Percentiles rank a stretch among this genome's conserved stretches.
Conservation (phyloP, 2,329 filamentous ascomycete species). For the Hirsutella minnesotensis region DNA sequence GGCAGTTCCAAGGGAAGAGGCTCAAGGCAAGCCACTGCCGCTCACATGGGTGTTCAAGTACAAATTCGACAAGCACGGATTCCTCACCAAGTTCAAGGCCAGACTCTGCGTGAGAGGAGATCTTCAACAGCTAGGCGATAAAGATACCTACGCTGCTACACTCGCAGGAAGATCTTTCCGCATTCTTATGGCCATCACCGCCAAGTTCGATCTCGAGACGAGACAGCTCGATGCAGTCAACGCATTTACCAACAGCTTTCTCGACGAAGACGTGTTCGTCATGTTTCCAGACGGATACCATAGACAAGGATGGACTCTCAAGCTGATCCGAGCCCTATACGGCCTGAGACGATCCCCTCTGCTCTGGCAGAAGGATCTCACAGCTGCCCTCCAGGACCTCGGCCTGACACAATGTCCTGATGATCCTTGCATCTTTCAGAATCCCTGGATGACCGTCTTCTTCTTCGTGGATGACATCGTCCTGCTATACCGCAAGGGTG, state of each 20-base stretch:
- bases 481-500: too few species aligned
- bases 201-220: constrained; percentile 3
- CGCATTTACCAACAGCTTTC: constrained; percentile 3
- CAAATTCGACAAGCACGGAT: constrained; percentile 1
- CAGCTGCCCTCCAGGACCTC: too few species aligned
- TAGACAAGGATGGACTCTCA: neutral
- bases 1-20: neutral
- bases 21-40: neutral
- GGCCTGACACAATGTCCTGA: too few species aligned
- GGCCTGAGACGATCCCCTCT: too few species aligned
- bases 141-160: constrained; percentile 4
- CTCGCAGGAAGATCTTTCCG: constrained; percentile 2
- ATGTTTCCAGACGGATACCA: neutral
- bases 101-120: constrained; percentile 2
- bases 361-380: too few species aligned
- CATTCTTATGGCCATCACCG: constrained; percentile 2
- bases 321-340: neutral
- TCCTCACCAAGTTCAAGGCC: neutral
- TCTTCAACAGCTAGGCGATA: constrained; percentile 1
- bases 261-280: constrained; percentile 3
- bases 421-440: too few species aligned
- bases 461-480: too few species aligned
- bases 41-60: constrained; percentile 5
- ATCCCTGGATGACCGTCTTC: too few species aligned
- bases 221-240: constrained; percentile 4